Evolutionary conservation across 495 filamentous ascomycete genomes (phyloP).

Genomic region (Hypoxylon fragiforme): DNA sequence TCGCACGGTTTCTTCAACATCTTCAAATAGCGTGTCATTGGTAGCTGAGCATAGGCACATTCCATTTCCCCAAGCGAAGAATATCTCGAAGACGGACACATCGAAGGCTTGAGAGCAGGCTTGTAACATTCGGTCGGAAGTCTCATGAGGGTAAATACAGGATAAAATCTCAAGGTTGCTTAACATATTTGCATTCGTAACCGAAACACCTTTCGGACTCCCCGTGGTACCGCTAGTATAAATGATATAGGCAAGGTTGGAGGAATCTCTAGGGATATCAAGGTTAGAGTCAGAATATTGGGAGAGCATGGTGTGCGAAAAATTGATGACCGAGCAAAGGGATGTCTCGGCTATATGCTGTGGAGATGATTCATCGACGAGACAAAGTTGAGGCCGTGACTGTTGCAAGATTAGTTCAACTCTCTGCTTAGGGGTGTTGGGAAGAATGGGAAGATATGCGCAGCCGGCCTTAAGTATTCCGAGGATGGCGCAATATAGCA

Average conservation of each 20-base stretch:
- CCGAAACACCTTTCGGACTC: constrained; percentile 67
- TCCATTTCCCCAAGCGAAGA: constrained; percentile 74
- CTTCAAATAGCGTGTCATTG: constrained; percentile 65
- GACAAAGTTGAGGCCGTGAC: constrained; percentile 51
- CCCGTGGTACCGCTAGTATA: constrained; percentile 71
- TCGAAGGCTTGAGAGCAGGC: constrained; percentile 75
- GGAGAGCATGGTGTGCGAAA: constrained; percentile 37
- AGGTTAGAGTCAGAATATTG: constrained; percentile 35
- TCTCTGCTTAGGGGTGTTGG: constrained; percentile 61
- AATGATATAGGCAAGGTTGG: constrained; percentile 59
- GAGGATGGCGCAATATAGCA: constrained; percentile 70
- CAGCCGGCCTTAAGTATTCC: constrained; percentile 72
- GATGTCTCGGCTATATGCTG: constrained; percentile 20
- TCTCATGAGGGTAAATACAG: constrained; percentile 58
- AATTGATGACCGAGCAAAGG: constrained; percentile 40
- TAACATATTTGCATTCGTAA: constrained; percentile 68
- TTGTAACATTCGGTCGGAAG: constrained; percentile 62
- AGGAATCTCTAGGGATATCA: constrained; percentile 38
- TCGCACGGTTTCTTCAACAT: constrained; percentile 63
- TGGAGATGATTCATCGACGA: constrained; percentile 42
- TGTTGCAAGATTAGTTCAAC: constrained; percentile 58
- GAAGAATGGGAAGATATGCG: constrained; percentile 72
- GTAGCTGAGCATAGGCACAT: constrained; percentile 71
- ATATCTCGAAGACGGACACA: constrained; percentile 80
- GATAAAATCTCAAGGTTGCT: constrained; percentile 66